Evolutionary conservation across 2,329 filamentous ascomycete genomes (phyloP).

Genomic region (Arachnomyces sp.): DNA sequence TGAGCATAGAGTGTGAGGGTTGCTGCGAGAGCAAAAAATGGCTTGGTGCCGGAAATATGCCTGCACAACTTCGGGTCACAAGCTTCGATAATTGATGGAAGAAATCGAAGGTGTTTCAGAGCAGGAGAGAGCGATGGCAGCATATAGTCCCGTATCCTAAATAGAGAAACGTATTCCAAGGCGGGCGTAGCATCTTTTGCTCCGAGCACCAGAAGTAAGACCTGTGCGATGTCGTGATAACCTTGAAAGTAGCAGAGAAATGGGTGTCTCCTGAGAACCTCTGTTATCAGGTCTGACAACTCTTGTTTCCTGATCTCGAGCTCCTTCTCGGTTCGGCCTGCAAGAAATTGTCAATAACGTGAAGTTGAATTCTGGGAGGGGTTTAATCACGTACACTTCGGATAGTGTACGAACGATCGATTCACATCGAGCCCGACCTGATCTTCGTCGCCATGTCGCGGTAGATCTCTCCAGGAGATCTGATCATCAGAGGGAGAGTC

Average conservation of each 20-base stretch:
- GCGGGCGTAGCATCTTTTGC: slow-evolving; percentile 51
- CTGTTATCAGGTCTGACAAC: slow-evolving; percentile 69
- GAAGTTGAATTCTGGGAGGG: slow-evolving; percentile 8
- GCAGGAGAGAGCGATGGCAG: slow-evolving; percentile 76
- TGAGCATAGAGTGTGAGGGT: slow-evolving; percentile 95
- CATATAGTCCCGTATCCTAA: slow-evolving; percentile 97
- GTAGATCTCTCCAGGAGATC: slow-evolving; percentile 52
- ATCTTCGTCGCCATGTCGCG: slow-evolving; percentile 74
- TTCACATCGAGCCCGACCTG: slow-evolving; percentile 91
- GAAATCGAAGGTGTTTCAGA: slow-evolving; percentile 73
- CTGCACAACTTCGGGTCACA: slow-evolving; percentile 63
- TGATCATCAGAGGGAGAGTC: slow-evolving; percentile 16
- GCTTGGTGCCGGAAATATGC: slow-evolving; percentile 70
- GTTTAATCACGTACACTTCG: slow-evolving; percentile 52
- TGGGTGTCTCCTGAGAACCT: slow-evolving; percentile 70
- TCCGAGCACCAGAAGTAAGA: slow-evolving; percentile 78
- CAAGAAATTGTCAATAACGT: slow-evolving; percentile 14
- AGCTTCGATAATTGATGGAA: slow-evolving; percentile 68
- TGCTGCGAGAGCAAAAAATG: slow-evolving; percentile 88
- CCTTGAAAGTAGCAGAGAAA: slow-evolving; percentile 94
- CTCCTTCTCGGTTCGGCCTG: slow-evolving; percentile 61
- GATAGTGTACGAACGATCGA: slow-evolving; percentile 96
- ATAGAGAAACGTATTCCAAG: slow-evolving; percentile 71
- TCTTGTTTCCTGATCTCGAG: slow-evolving; percentile 63
- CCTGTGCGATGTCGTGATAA: slow-evolving; percentile 97